These are phyloP conservation scores for Ceratocystiopsis sp. DNA, from an alignment of 2,329 filamentous ascomycete species.

Conservation along the genomic window DNA sequence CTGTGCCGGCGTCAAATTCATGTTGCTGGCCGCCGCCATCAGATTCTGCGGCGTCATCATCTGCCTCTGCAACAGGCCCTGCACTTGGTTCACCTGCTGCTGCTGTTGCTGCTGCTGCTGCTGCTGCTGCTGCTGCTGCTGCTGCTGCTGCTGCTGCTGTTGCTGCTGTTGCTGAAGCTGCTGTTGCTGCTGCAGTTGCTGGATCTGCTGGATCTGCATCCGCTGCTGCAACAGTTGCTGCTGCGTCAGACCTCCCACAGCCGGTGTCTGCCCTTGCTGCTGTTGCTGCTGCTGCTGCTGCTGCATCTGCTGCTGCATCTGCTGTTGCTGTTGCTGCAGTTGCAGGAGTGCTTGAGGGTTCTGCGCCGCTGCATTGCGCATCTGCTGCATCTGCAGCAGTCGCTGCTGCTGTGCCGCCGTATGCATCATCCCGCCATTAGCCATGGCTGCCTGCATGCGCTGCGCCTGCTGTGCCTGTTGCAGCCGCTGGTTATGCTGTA, in stretches of 20 bases:
- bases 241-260: conserved; percentile 12
- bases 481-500: conserved; percentile 30
- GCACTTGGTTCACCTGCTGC: conserved; percentile 14
- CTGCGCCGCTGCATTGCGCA: conserved; percentile 16
- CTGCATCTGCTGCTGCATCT: conserved; percentile 10
- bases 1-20: conserved; percentile 15
- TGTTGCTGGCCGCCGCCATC: conserved; percentile 11
- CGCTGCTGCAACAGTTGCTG: conserved; percentile 12
- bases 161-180: conserved; percentile 19
- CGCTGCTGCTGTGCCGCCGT: conserved; percentile 20
- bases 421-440: conserved; percentile 20
- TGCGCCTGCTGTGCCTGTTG: conserved; percentile 26
- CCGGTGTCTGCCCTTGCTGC: conserved; percentile 18
- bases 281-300: conserved; percentile 20
- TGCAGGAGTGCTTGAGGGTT: conserved; percentile 12
- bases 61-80: conserved; percentile 21
- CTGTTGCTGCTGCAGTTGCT: conserved; percentile 14
- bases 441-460: conserved; percentile 10
- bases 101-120: conserved; percentile 22
- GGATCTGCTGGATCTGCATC: conserved; percentile 8
- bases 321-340: conserved; percentile 22
- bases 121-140: conserved; percentile 21
- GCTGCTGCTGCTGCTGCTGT: conserved; percentile 13
- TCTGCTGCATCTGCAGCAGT: conserved; percentile 17
- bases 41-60: conserved; percentile 12